Evolutionary conservation across 768 basidiomycete genomes (phyloP).

Genomic region (Tulasnella sp.): DNA sequence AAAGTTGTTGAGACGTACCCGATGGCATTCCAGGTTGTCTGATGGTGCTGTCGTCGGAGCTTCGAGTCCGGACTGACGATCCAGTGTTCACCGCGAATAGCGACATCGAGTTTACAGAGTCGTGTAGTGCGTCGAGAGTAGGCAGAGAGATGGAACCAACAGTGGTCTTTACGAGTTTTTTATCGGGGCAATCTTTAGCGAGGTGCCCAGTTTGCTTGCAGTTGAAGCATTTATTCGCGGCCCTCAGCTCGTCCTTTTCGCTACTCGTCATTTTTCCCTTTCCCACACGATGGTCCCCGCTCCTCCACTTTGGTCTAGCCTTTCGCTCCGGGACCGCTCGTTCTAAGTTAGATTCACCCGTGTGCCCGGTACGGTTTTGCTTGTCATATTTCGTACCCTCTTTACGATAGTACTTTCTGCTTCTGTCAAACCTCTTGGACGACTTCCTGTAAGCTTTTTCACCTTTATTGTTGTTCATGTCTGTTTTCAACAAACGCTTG

Average conservation of each 20-base stretch:
- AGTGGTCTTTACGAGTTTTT: not conserved
- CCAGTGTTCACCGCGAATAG: not conserved
- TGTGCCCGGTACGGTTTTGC: not conserved
- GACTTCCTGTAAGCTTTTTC: not conserved
- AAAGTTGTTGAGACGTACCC: no score
- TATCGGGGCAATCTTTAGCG: not conserved
- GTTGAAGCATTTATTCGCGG: slow-evolving; percentile 4
- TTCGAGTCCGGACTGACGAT: not conserved
- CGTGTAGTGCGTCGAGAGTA: not conserved
- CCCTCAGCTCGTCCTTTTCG: slow-evolving; percentile 2
- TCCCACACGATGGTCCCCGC: not conserved
- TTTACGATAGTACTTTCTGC: not conserved
- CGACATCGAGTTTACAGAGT: not conserved
- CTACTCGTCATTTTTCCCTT: not conserved
- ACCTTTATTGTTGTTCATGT: not conserved
- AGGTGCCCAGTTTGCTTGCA: not conserved
- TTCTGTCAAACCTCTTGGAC: not conserved
- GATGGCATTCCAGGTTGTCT: no score
- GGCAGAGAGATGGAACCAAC: not conserved
- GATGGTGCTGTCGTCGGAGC: not conserved
- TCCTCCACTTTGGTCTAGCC: not conserved
- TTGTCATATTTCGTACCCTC: not conserved
- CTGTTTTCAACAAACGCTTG: not conserved
- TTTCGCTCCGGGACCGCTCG: not conserved
- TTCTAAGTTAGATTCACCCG: not conserved